These are phyloP conservation scores for Pythium guiyangense DNA, from an alignment of 352 stramenopile species.

Conservation along the genomic window DNA sequence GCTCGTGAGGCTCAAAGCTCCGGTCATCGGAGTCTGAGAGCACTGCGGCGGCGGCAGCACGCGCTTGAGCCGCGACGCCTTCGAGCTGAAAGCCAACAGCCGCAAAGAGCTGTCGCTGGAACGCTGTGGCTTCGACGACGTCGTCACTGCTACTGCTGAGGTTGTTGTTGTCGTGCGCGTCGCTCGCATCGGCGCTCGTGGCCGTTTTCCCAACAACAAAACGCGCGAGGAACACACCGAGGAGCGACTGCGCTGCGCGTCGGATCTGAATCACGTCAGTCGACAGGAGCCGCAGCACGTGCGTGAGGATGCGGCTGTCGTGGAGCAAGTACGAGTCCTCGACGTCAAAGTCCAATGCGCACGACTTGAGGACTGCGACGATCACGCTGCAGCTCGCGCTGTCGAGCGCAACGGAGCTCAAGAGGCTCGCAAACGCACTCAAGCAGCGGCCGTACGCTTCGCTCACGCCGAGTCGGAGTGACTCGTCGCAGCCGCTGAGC, in stretches of 20 bases:
- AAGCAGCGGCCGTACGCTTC: constrained; percentile 47
- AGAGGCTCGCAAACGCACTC: constrained; percentile 22
- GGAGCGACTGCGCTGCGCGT: constrained; percentile 46
- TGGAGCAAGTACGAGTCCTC: constrained; percentile 71
- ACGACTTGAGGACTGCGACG: constrained; percentile 43
- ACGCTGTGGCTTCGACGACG: constrained; percentile 29
- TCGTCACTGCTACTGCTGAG: not conserved
- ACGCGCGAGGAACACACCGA: constrained; percentile 55
- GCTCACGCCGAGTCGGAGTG: constrained; percentile 35
- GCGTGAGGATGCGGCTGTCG: constrained; percentile 49
- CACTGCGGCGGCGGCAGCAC: not conserved
- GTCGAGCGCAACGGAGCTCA: constrained; percentile 20
- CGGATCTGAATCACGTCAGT: constrained; percentile 35
- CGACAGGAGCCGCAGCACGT: constrained; percentile 51
- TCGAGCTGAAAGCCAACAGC: constrained; percentile 65
- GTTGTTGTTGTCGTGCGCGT: constrained; percentile 7
- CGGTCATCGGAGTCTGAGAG: not conserved
- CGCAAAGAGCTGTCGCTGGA: constrained; percentile 65
- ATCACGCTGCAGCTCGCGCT: constrained; percentile 23
- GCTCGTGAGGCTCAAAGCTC: not conserved
- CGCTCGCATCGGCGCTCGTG: constrained; percentile 12
- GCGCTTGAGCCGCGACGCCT: constrained; percentile 29
- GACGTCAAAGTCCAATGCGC: constrained; percentile 68
- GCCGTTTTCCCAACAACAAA: constrained; percentile 40
- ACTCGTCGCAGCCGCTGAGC: constrained; percentile 49